These are phyloP conservation scores for Seiridium cupressi DNA, from an alignment of 2,329 filamentous ascomycete genomes.

Conservation along the genomic window DNA sequence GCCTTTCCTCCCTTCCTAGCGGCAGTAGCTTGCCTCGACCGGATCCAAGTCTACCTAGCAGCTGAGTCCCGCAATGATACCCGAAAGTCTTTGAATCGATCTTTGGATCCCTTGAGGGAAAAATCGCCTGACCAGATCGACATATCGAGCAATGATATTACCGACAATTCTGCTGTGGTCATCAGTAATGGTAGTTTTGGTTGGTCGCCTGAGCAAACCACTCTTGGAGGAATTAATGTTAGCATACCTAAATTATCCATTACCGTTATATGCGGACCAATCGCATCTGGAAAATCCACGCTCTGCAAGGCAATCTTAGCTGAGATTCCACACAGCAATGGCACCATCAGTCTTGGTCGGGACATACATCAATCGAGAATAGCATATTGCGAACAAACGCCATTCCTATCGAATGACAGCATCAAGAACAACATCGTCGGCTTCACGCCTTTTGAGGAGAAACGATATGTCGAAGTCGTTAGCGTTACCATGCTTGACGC, in stretches of 20 bases:
- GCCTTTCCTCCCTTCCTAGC: neutral
- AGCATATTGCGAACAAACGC: slow-evolving; percentile 11
- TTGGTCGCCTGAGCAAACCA: neutral
- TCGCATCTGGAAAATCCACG: slow-evolving; percentile 44
- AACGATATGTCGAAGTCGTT: slow-evolving; percentile 14
- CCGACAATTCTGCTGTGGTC: too few relatives aligned
- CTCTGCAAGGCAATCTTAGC: slow-evolving; percentile 38
- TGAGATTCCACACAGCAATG: slow-evolving; percentile 28
- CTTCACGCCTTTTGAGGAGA: slow-evolving; percentile 16
- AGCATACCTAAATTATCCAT: slow-evolving; percentile 1
- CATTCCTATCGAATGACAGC: neutral
- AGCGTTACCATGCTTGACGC: slow-evolving; percentile 26
- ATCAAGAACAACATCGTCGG: slow-evolving; percentile 27
- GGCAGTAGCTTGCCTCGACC: neutral
- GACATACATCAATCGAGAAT: slow-evolving; percentile 18
- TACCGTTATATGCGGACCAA: slow-evolving; percentile 37
- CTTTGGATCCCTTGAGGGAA: too few relatives aligned
- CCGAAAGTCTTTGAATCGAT: neutral
- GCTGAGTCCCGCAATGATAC: neutral
- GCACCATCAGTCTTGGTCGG: slow-evolving; percentile 18
- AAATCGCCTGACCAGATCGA: too few relatives aligned
- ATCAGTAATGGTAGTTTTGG: neutral
- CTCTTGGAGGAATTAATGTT: neutral
- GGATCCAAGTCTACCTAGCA: neutral
- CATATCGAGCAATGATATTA: too few relatives aligned